These are phyloP conservation scores for Aspergillus versicolor DNA, from an alignment of 2,329 filamentous ascomycete species.

Conservation along the genomic window DNA sequence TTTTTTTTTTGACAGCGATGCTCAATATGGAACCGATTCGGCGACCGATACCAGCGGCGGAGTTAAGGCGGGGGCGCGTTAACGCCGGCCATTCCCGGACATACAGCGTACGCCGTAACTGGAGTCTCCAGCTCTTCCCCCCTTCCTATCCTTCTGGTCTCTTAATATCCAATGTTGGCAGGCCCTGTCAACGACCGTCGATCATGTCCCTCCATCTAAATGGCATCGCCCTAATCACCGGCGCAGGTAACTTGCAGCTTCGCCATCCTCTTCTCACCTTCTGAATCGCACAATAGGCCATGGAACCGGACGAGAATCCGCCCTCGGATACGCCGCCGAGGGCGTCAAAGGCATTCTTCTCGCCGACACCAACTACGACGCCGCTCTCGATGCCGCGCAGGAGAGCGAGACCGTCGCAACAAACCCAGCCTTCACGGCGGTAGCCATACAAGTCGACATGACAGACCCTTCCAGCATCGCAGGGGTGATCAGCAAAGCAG, in stretches of 20 bases:
- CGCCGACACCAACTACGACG: slow-evolving; percentile 23
- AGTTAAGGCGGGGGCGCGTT: too few species aligned
- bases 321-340: slow-evolving; percentile 19
- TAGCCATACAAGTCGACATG: slow-evolving; percentile 28
- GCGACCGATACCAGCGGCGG: too few species aligned
- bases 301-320: slow-evolving; percentile 14
- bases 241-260: slow-evolving; percentile 8
- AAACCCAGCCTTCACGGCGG: slow-evolving; percentile 22
- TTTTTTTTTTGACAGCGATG: too few species aligned
- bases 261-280: too few species aligned
- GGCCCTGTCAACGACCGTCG: too few species aligned
- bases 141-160: too few species aligned
- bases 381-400: slow-evolving; percentile 20
- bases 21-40: too few species aligned
- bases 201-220: slow-evolving; percentile 8
- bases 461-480: slow-evolving; percentile 20
- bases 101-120: too few species aligned
- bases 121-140: too few species aligned
- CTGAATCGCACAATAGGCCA: slow-evolving; percentile 1
- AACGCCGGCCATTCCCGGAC: too few species aligned
- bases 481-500: slow-evolving; percentile 20
- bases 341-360: slow-evolving; percentile 23
- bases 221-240: slow-evolving; percentile 14
- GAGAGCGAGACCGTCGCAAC: slow-evolving; percentile 25
- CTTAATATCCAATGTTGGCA: too few species aligned